These are phyloP conservation scores for Hyphopichia wangnamkhiaoensis DNA, from an alignment of 1,139 yeast species.

Conservation along the genomic window DNA sequence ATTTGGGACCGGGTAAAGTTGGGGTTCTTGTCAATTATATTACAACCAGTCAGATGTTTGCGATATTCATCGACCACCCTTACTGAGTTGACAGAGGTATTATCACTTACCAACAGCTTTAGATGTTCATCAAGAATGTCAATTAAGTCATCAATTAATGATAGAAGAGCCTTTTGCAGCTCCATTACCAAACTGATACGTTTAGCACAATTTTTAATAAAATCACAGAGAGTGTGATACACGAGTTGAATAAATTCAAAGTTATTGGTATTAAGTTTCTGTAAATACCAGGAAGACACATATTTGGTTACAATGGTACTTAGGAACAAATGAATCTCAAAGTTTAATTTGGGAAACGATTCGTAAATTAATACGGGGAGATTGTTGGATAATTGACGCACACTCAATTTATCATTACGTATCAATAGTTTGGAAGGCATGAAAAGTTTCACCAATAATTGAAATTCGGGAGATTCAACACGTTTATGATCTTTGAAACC, in stretches of 20 bases:
- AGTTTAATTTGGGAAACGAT: conserved; percentile 26
- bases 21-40: not conserved
- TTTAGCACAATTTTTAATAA: conserved; percentile 25
- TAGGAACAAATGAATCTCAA: conserved; percentile 40
- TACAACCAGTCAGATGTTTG: not conserved
- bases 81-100: conserved; percentile 10
- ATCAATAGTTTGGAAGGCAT: conserved; percentile 34
- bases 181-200: conserved; percentile 19
- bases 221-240: conserved; percentile 32
- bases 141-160: conserved; percentile 25
- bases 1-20: not conserved
- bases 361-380: conserved; percentile 25
- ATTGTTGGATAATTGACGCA: conserved; percentile 25
- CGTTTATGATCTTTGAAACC: no score
- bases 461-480: conserved; percentile 30
- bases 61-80: conserved; percentile 17
- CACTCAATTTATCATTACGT: conserved; percentile 24
- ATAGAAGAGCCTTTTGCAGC: conserved; percentile 10
- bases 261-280: conserved; percentile 41
- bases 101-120: conserved; percentile 17
- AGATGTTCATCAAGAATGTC: conserved; percentile 31
- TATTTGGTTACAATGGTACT: conserved; percentile 35
- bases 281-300: conserved; percentile 42
- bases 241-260: conserved; percentile 32
- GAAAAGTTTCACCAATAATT: conserved; percentile 34